Evolutionary conservation across 306 rosid genomes (phyloP).

Genomic region (Aeschynomene evenia): DNA sequence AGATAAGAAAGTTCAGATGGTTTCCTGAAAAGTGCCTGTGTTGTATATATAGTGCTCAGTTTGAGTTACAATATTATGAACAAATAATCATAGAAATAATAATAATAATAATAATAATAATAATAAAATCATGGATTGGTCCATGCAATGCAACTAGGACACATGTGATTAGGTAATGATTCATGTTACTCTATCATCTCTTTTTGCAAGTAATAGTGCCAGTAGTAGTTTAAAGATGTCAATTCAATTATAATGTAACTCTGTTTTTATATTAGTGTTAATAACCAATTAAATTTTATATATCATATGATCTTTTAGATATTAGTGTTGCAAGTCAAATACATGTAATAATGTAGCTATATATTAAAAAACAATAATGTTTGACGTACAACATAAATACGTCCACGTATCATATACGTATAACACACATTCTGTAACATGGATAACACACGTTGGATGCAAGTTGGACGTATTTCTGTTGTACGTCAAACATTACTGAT

Average conservation of each 20-base stretch:
- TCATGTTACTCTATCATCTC: constrained; percentile 16
- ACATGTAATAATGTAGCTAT: too few species aligned
- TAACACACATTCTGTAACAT: too few species aligned
- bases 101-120: too few species aligned
- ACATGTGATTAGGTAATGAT: constrained; percentile 30
- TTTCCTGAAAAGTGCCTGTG: not conserved
- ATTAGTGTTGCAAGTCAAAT: too few species aligned
- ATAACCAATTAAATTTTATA: not conserved
- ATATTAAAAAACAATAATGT: too few species aligned
- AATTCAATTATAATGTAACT: not conserved
- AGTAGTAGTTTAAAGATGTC: not conserved
- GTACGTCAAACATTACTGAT: too few species aligned
- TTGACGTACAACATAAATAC: too few species aligned
- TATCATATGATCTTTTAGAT: not conserved
- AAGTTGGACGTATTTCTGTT: too few species aligned
- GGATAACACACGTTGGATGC: too few species aligned
- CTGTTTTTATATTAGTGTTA: not conserved
- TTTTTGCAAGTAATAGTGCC: constrained; percentile 19
- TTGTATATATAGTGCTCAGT: constrained; percentile 34
- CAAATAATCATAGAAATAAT: constrained; percentile 17
- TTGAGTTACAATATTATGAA: constrained; percentile 25
- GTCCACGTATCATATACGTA: too few species aligned
- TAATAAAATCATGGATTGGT: too few species aligned
- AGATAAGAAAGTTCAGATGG: not conserved
- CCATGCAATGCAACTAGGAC: constrained; percentile 33